phyloP scores from a whole-genome alignment of 495 filamentous ascomycete genomes.

The Aspergillus cavernicola region DNA sequence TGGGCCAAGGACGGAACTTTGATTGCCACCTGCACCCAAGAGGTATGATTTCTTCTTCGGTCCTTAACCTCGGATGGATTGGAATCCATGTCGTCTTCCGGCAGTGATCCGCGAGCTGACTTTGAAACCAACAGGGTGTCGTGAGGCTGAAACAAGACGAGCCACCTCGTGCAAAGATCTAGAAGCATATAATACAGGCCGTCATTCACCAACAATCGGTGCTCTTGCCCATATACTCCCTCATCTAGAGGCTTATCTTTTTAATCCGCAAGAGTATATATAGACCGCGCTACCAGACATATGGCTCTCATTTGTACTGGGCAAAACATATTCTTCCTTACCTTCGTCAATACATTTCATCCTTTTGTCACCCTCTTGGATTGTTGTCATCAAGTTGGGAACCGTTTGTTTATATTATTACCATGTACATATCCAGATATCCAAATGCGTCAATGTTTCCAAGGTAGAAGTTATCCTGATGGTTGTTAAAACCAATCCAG shows the following conservation, averaged over 20 bases:
- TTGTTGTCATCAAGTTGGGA: background rate
- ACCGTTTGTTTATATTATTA: background rate
- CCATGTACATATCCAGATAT: slow-evolving; percentile 8
- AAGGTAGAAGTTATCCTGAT: background rate
- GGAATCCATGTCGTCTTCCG: background rate
- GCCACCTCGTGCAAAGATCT: slow-evolving; percentile 40
- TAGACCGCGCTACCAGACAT: background rate
- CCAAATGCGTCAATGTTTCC: slow-evolving; percentile 1
- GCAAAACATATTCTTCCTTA: no score
- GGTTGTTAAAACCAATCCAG: slow-evolving; percentile 3
- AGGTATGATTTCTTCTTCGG: slow-evolving; percentile 31
- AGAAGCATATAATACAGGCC: no score
- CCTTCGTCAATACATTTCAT: no score
- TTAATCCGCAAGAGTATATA: background rate
- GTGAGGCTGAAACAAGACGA: slow-evolving; percentile 46
- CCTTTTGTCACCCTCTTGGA: no score
- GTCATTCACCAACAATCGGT: no score
- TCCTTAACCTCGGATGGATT: background rate
- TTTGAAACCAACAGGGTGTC: slow-evolving; percentile 31
- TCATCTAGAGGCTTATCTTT: no score
- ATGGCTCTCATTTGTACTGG: background rate
- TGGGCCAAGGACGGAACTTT: slow-evolving; percentile 78
- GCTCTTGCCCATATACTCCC: no score
- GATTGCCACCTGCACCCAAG: slow-evolving; percentile 61
- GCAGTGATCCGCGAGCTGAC: slow-evolving; percentile 8